Evolutionary conservation across 768 basidiomycete genomes (phyloP).

Genomic region (Tulasnella sp.): DNA sequence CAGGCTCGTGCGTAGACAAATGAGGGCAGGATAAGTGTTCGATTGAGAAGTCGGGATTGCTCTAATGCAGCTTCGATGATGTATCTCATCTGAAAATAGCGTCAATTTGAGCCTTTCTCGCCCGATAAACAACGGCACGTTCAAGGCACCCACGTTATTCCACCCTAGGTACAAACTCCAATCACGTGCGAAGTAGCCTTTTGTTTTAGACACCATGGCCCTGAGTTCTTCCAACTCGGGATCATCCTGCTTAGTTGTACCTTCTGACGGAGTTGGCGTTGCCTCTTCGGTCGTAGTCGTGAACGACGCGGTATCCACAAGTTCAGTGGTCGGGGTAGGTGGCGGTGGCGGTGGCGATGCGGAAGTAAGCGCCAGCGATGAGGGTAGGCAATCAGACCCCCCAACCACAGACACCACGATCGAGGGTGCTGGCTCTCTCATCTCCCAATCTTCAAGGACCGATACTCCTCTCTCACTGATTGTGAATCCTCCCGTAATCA

Average conservation of each 20-base stretch:
- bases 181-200: conserved; percentile 48
- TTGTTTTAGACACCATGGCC: conserved; percentile 40
- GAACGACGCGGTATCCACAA: background rate
- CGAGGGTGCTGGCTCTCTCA: background rate
- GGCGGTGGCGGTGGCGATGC: conserved; percentile 5
- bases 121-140: background rate
- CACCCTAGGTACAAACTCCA: conserved; percentile 48
- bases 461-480: background rate
- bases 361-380: background rate
- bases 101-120: background rate
- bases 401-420: background rate
- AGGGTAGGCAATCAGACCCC: background rate
- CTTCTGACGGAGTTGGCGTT: background rate
- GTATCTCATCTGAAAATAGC: conserved; percentile 46
- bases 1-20: conserved; percentile 49
- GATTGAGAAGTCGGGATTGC: conserved; percentile 46
- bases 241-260: background rate
- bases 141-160: conserved; percentile 45
- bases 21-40: conserved; percentile 46
- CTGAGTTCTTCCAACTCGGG: conserved; percentile 38
- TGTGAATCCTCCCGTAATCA: background rate
- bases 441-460: conserved; percentile 2
- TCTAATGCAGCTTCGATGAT: conserved; percentile 48
- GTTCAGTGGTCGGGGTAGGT: background rate
- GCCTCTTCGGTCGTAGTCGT: background rate